Percentiles rank a stretch among this genome's conserved stretches.
These are phyloP conservation scores for Phenoliferia sp. DNA, from an alignment of 1,284 basidiomycete genomes.

Conservation along the genomic window DNA sequence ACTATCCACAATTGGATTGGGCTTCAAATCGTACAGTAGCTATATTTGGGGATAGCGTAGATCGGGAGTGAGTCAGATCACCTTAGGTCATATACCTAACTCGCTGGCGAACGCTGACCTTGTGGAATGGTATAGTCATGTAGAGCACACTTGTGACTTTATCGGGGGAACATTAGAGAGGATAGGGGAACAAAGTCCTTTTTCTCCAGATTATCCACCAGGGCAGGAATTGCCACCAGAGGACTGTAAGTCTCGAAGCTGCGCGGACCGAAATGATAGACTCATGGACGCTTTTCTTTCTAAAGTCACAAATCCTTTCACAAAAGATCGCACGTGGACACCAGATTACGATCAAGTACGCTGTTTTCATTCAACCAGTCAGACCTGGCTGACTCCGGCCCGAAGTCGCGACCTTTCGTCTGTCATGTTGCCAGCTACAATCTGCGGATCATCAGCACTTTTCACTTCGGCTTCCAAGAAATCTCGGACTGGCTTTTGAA, in stretches of 20 bases:
- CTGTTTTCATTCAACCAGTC: background rate
- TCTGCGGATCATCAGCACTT: background rate
- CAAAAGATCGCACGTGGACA: background rate
- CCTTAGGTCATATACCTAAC: background rate
- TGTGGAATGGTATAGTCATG: too few species aligned
- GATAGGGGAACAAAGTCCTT: constrained; percentile 9
- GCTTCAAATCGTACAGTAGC: constrained; percentile 15
- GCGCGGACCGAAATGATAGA: too few species aligned
- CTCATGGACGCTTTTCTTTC: too few species aligned
- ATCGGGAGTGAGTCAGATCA: constrained; percentile 12
- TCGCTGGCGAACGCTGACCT: background rate
- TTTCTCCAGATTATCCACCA: constrained; percentile 14
- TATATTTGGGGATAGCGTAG: constrained; percentile 23
- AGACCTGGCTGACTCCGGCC: background rate
- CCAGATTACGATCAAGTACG: background rate
- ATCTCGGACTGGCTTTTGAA: background rate
- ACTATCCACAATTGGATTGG: constrained; percentile 4
- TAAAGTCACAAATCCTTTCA: background rate
- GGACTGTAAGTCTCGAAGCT: constrained; percentile 1
- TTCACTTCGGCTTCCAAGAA: background rate
- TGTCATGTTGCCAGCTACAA: background rate
- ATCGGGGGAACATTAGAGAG: constrained; percentile 15
- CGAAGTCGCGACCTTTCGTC: background rate
- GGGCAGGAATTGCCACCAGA: constrained; percentile 15
- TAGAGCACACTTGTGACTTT: constrained; percentile 21